Base-by-base conservation (phyloP, 345 rosid genomes). In the Laguncularia racemosa region DNA sequence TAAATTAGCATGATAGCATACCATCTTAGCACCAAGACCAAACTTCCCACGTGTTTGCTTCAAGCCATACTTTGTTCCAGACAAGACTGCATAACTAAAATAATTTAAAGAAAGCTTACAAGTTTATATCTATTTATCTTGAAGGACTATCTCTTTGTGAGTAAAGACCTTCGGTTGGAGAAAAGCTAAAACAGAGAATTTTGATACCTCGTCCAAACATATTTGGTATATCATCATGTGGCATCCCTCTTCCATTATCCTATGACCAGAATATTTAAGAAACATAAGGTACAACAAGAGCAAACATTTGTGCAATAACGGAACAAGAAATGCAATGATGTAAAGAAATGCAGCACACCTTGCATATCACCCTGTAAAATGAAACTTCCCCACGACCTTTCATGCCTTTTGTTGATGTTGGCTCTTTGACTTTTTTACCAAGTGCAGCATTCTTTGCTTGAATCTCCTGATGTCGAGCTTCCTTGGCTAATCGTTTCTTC, bases 11-110 rank as follows among this genome's bases (percentile, higher is more conserved):
- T 33, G 40, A 33, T 33, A 4, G 40, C 40, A 64, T 82, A 92
- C 98, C 98, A 92, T 89, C 80, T 92, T 92, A 58, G 98, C 98
- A 52, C 96, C 98, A 65, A 92, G 87, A 67, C 98, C 98, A 78
- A 92, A 92, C 77, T 92, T 92, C 56, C 98, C 98, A 62, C 96
- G 93, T 48, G 98, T 89, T 74, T 92, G 98, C 73, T 89, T 92
- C 71, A 89, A 81, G 62, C 98, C 98, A 79, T 92, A 92, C 69
- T 89, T 92, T 16, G 98, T 92, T 56, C 96, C 98, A 15, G 96
- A 92, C 70, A 92, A 67, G 72, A 89, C 95, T 92, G 77, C 77
- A 67, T 48, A 52, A 60, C 78, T 16, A 65, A 72, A 53, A 40
- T 66, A 33, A n/a, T 15, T 53, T 46, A 49, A 14, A 53, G 46